Conservation (phyloP, 768 basidiomycete species). For the Coprinellus aureogranulatus region DNA sequence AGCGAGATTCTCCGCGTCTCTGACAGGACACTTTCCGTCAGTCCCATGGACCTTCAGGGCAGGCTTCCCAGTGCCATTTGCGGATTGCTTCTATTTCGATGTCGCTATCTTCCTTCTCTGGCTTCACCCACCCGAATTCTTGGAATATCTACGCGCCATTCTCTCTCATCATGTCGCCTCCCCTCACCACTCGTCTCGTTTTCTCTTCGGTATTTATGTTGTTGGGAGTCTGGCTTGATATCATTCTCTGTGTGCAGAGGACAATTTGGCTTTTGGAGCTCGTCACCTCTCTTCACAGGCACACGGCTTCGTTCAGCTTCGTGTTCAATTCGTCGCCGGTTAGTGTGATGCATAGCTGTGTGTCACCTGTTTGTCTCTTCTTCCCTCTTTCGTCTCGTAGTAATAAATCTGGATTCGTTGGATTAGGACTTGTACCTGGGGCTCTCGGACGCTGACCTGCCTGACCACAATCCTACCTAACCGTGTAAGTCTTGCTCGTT, state of each 20-base stretch:
- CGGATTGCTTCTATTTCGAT: slow-evolving; percentile 8
- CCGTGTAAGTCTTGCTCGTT: not conserved
- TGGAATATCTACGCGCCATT: slow-evolving; percentile 1
- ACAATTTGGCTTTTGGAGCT: not conserved
- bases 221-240: not conserved
- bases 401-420: not conserved
- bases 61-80: not conserved
- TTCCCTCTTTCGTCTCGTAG: not conserved
- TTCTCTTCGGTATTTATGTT: not conserved
- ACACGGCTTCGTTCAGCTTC: not conserved
- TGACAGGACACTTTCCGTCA: not conserved
- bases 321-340: not conserved
- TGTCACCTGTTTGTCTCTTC: not conserved
- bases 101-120: slow-evolving; percentile 3
- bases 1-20: not conserved
- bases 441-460: too few relatives aligned
- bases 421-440: too few relatives aligned
- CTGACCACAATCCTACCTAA: too few relatives aligned
- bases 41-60: not conserved
- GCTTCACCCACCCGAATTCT: slow-evolving; percentile 2
- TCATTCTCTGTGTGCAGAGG: not conserved
- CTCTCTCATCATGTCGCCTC: not conserved
- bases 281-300: not conserved
- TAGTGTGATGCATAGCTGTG: not conserved
- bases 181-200: not conserved